These are phyloP conservation scores for Leptographium wingfieldii DNA, from an alignment of 2,329 filamentous ascomycete species.

Conservation along the genomic window DNA sequence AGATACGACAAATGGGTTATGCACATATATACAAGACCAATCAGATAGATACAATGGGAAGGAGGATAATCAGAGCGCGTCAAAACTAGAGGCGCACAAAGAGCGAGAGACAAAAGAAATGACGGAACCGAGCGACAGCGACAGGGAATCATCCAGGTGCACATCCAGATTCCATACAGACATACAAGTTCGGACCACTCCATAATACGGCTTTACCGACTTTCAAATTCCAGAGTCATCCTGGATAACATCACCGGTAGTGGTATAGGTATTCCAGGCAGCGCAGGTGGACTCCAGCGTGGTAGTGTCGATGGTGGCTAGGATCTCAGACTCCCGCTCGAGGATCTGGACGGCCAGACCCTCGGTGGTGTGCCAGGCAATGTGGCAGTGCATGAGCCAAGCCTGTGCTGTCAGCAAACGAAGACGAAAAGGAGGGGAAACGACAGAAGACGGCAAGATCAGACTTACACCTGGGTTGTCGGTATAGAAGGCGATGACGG, in stretches of 20 bases:
- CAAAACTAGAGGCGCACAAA: too few species aligned
- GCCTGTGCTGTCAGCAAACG: neutral
- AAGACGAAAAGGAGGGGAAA: neutral
- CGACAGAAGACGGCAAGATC: neutral
- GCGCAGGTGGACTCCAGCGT: neutral
- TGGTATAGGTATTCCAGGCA: neutral
- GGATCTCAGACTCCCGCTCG: slow-evolving; percentile 1
- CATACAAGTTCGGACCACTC: neutral
- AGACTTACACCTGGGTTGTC: slow-evolving; percentile 30
- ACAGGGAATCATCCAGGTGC: neutral
- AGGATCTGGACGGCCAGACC: slow-evolving; percentile 4
- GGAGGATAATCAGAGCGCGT: too few species aligned
- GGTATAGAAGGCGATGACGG: slow-evolving; percentile 32
- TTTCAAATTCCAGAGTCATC: slow-evolving; percentile 2
- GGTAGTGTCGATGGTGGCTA: neutral
- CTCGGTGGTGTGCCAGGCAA: slow-evolving; percentile 34
- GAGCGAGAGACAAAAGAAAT: too few species aligned
- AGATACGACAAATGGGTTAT: too few species aligned
- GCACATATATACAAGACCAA: too few species aligned
- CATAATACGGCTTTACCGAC: neutral
- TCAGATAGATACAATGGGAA: too few species aligned
- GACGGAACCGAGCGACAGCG: neutral
- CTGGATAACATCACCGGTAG: neutral
- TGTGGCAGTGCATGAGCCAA: slow-evolving; percentile 43
- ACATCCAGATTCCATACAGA: neutral